Evolutionary conservation across 164 flowering plant genomes (phyloP), one percentile per base, ranked within the genome.

Genomic region (Tetrastigma voinierianum): DNA sequence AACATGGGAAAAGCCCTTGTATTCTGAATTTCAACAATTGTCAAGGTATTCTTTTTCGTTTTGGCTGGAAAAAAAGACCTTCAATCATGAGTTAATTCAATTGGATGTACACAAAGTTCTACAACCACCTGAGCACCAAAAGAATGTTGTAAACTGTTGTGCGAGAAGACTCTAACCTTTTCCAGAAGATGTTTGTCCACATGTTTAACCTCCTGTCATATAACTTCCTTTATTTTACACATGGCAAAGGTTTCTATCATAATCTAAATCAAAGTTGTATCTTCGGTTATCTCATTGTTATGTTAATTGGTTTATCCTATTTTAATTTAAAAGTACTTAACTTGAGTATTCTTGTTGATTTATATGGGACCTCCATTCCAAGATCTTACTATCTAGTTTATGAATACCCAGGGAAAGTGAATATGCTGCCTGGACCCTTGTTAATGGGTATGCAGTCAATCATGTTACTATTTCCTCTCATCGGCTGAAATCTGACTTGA

Each of bases 381-480:
- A 18, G 49, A 46, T 16, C 46, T 45, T 74, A 55, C 43, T 61
- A 17, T 66, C 24, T 70, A 21, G 32, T 74, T 76, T 74, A 46
- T 72, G 53, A 61, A 61, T 75, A 51, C 44, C 1, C 73, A 95
- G 99, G 76, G 99, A 95, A 81, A 95, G 97, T 68, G 99, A 95
- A 73, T 90, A 92, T 87, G 99, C 98, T 48, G 99, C 99, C 8
- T 96, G 99, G 99, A 92, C 99, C 59, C 95, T 96, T 58, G 99
- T 96, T 46, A 90, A 93, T 80, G 99, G 98, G 25, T 90, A 92
- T 75, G 89, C 97, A 17, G 47, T 96, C 71, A 96, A 96, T 77
- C 99, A 96, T 79, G 89, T 79, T 49, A 93, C 99, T 1, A 87
- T 96, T 64, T 89, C 99, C 19, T 67, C 83, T 75, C 99, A 96